phyloP scores from a whole-genome alignment of 2,329 filamentous ascomycete species.

The Dothideomycetes sp. region DNA sequence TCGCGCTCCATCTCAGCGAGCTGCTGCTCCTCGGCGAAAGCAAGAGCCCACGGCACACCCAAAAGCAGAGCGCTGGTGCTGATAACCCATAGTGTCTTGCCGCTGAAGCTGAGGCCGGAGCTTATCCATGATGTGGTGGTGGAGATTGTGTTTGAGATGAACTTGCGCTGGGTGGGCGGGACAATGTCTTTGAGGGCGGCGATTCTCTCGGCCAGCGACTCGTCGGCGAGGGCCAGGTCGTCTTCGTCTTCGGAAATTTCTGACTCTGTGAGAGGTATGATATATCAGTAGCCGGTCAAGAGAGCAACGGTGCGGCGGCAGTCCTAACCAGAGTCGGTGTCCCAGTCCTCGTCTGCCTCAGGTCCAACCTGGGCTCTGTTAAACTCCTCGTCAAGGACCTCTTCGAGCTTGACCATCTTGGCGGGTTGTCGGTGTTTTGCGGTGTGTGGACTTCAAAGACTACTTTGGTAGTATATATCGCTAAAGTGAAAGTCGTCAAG shows the following conservation, averaged over 20 bases:
- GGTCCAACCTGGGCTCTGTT: constrained; percentile 57
- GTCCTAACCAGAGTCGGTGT: constrained; percentile 78
- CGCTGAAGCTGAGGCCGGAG: constrained; percentile 56
- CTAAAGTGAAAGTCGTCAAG: background rate
- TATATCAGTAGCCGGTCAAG: too few relatives aligned
- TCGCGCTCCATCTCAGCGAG: constrained; percentile 96
- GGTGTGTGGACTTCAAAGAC: too few relatives aligned
- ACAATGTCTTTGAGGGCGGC: constrained; percentile 34
- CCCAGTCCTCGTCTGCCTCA: constrained; percentile 62
- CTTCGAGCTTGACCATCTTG: constrained; percentile 90
- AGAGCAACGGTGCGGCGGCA: too few relatives aligned
- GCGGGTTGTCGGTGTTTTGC: constrained; percentile 11
- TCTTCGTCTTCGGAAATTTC: constrained; percentile 57
- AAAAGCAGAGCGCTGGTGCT: constrained; percentile 81
- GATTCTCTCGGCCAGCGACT: constrained; percentile 30
- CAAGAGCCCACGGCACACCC: constrained; percentile 86
- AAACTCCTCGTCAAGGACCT: constrained; percentile 96
- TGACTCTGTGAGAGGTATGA: constrained; percentile 47
- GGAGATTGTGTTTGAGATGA: constrained; percentile 30
- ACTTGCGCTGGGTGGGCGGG: constrained; percentile 32
- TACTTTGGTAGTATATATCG: background rate
- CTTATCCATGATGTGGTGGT: constrained; percentile 47
- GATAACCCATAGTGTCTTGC: constrained; percentile 83
- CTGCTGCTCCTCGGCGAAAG: constrained; percentile 92
- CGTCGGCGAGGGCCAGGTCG: constrained; percentile 47